Base-by-base conservation (phyloP, 2,329 filamentous ascomycete genomes). In the Hypoxylon sp. region DNA sequence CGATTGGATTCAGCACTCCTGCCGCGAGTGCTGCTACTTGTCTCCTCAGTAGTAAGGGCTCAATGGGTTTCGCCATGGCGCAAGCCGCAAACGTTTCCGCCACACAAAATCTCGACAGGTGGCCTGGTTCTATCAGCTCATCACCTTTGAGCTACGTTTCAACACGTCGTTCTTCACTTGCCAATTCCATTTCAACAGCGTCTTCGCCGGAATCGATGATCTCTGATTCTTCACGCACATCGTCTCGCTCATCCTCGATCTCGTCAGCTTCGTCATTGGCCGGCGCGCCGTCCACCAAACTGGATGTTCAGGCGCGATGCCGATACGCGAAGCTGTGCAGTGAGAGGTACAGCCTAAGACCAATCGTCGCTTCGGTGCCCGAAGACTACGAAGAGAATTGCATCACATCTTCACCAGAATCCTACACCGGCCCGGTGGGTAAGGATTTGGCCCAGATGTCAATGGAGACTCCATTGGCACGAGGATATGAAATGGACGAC, bases 161-260 rank as follows among this genome's bases (percentile, higher is more conserved):
- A 1, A 79, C 81, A 38, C 88, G 88, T 66, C 87, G 88, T 67
- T 89, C 88, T 13, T 90, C 88, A 14, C 84, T 90, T 66, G 88
- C 87, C 76, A 89, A 85, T 75, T 89, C 88, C 17, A 81, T 88
- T 72, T 90, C 88, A 25, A 87, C 86, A 30, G 85, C 86, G 34
- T 90, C 89, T 65, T 90, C 89, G 28, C 89, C 89, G 68, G 88
- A 90, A 75, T 90, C 89, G 60, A 90, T 90, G 88, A 80, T 90
- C 49, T 90, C 89, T 65, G 89, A 90, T 75, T 82, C 83, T 63
- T 90, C 86, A 64, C 84, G 84, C 67, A 84, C 87, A 68, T 90
- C 88, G 69, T 90, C 88, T 70, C 87, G 87, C 77, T 89, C 87
- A 57, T 90, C 88, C 76, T 90, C 88, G 17, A 87, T 89, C 79